Evolutionary conservation across 345 rosid species (phyloP).

Genomic region (Pugionium cornutum): DNA sequence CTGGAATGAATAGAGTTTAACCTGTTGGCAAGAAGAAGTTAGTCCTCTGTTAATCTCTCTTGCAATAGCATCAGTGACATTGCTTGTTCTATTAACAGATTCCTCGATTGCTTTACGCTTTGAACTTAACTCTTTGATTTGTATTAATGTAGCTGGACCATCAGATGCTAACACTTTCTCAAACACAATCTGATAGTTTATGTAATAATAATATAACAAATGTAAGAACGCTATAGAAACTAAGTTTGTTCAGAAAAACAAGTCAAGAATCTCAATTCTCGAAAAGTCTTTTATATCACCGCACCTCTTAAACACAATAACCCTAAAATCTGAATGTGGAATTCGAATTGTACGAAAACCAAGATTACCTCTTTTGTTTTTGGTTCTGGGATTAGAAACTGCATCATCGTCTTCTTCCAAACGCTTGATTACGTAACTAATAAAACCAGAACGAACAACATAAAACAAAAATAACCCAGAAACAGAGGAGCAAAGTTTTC

Average conservation of each 20-base stretch:
- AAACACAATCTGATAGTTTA: slow-evolving; percentile 52
- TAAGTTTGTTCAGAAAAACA: not conserved
- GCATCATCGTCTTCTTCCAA: slow-evolving; percentile 30
- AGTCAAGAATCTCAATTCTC: too few relatives aligned
- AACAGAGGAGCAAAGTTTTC: not conserved
- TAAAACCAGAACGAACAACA: slow-evolving; percentile 4
- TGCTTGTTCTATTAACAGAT: slow-evolving; percentile 62
- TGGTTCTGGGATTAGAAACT: slow-evolving; percentile 36
- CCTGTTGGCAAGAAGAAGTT: slow-evolving; percentile 60
- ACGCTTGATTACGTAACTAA: slow-evolving; percentile 10
- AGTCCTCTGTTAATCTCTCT: slow-evolving; percentile 74
- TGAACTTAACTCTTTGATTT: slow-evolving; percentile 61
- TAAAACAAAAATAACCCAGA: slow-evolving; percentile 5
- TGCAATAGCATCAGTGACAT: slow-evolving; percentile 58
- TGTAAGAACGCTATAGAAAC: too few relatives aligned
- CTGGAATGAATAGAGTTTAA: slow-evolving; percentile 1
- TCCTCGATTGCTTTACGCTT: slow-evolving; percentile 66
- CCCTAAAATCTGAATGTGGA: not conserved
- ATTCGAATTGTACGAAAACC: not conserved
- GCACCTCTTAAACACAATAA: slow-evolving; percentile 1
- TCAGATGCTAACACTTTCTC: slow-evolving; percentile 53
- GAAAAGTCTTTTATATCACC: too few relatives aligned
- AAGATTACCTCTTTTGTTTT: slow-evolving; percentile 38
- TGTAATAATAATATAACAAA: not conserved
- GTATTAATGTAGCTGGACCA: slow-evolving; percentile 59